Evolutionary conservation across 2,329 filamentous ascomycete genomes (phyloP), one percentile per base, ranked within the genome.

Genomic region (Talaromyces sp.): DNA sequence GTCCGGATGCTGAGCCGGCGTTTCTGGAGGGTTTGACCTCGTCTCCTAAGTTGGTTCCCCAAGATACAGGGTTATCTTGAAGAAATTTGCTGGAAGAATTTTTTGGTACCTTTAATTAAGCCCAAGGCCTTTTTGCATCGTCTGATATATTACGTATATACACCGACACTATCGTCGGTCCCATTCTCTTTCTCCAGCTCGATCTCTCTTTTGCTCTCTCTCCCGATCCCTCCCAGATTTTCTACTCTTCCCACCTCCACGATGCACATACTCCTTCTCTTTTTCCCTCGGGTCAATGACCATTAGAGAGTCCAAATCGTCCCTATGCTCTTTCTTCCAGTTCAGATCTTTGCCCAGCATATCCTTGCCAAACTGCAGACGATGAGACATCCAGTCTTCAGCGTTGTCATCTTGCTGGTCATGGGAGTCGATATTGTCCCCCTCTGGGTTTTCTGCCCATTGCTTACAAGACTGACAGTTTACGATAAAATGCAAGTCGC

Each of bases 401-500:
- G 81, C 78, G 38, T 71, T 66, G 13, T 75, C 71, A 21, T 80
- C 80, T 35, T 58, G 55, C 49, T 61, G 55, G 17, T 80, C 78
- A 2, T 77, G 76, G 2, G 75, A 73, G 55, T 86, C 86, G 62
- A 85, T 84, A 66, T 81, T 83, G 3, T 58, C 65, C 7, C 62
- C 53, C 5, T 66, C 59, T 9, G 68, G 64, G 53, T 87, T 83
- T 69, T 96, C 11, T 7, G 38, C 89, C 91, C 93, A 96, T 0
- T 88, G 85, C 61, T 85, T 86, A 74, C 95, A 98, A 51, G 91
- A 96, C 71, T 96, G 91, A 74, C 95, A 99, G 68, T 96, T 90
- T 55, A 89, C 90, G 64, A 99, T 96, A 74, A 98, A 99, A 73
- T 99, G 95, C 38, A 99, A 78, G 73, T 98, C 95, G 71, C 95